Evolutionary conservation across 176 grass and related monocot genomes (phyloP), one percentile per base, ranked within the genome.

Genomic region (Hyparrhenia diplandra): DNA sequence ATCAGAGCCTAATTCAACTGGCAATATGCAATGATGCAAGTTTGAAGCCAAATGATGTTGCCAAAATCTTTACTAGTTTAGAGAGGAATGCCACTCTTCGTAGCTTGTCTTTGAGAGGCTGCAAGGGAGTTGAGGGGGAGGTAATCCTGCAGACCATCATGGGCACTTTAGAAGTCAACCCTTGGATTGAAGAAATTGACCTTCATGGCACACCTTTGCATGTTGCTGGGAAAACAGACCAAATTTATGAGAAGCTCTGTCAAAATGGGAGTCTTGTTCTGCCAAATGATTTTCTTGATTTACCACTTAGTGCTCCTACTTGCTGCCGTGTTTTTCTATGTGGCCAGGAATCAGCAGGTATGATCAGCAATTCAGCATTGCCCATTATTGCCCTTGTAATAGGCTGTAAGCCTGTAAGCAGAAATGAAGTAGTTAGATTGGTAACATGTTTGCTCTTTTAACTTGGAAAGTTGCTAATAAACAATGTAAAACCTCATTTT

Each of bases 181-280:
- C 95, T 78, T 98, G 95, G 95, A 89, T 98, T 39, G 92, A 98
- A 95, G 92, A 98, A 81, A 88, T 98, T 76, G 86, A 98, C 83
- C 92, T 98, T 64, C 75, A 69, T 46, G 85, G 79, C 70, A 98
- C 95, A 41, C 95, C 95, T 71, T 79, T 98, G 73, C 90, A 98
- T 76, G 47, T 89, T 74, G 73, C 79, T 12, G 95, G 92, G 4
- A 95, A 91, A 80, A 85, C 84, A 4, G 61, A 69, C 3, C 64
- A 51, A 80, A 92, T 98, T 46, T 98, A 98, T 71, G 86, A 93
- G 73, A 98, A 98, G 80, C 88, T 98, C 72, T 89, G 90, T 69
- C 92, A 92, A 82, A 98, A 98, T 73, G 90, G 76, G n/a, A 84
- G 45, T 81, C 67, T 78, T 47, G 67, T 87, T 82, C 57, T 67